Percentiles rank a stretch among this genome's conserved stretches.
Conservation (phyloP, 495 filamentous ascomycete species). For the Viridothelium virens region DNA sequence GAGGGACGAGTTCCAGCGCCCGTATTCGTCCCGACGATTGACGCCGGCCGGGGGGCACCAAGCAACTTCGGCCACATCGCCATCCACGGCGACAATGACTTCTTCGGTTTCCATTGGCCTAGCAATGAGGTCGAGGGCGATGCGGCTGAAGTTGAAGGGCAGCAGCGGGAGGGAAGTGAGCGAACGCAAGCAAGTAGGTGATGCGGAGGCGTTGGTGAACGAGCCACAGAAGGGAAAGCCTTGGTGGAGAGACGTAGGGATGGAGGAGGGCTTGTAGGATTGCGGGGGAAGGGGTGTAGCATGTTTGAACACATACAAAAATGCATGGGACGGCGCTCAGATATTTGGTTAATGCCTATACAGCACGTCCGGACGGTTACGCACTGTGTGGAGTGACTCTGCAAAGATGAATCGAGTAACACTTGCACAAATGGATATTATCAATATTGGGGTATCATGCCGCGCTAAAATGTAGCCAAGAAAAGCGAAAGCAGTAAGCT, state of each 20-base stretch:
- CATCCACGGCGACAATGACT: constrained; percentile 4
- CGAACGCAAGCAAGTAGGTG: constrained; percentile 79
- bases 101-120: constrained; percentile 17
- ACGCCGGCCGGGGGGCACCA: constrained; percentile 39
- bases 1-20: constrained; percentile 56
- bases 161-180: constrained; percentile 61
- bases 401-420: no score
- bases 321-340: neutral
- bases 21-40: constrained; percentile 67
- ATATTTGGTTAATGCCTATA: neutral
- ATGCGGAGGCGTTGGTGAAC: constrained; percentile 63
- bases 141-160: constrained; percentile 48
- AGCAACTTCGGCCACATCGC: neutral
- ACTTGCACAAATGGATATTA: neutral
- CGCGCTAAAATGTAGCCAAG: neutral
- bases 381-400: neutral
- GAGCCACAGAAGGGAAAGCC: constrained; percentile 20
- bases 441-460: neutral
- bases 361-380: neutral
- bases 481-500: neutral
- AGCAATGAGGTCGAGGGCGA: constrained; percentile 34
- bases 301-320: neutral
- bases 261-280: constrained; percentile 35
- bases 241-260: constrained; percentile 36
- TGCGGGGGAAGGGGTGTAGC: neutral